Evolutionary conservation across 176 grass and related monocot species (phyloP).

Genomic region (Dendrocalamus sinicus): DNA sequence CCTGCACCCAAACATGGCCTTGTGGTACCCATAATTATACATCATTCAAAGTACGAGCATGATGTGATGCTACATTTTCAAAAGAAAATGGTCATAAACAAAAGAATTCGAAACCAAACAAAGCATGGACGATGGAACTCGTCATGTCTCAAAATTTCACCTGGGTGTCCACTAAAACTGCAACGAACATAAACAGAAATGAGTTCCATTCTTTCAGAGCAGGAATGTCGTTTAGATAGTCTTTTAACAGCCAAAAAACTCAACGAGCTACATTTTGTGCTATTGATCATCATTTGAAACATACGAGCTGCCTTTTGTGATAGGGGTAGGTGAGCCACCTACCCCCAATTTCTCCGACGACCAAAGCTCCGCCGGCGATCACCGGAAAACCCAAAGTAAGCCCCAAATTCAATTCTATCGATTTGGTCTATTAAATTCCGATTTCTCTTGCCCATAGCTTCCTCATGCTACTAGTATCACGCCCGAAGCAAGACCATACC

Average conservation of each 20-base stretch:
- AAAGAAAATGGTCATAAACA: conserved; percentile 3
- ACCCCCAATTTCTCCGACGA: too few relatives aligned
- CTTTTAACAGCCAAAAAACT: neutral
- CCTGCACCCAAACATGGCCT: conserved; percentile 91
- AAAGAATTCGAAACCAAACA: conserved; percentile 7
- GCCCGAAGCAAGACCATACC: too few relatives aligned
- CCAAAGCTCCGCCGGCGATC: too few relatives aligned
- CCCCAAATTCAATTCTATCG: too few relatives aligned
- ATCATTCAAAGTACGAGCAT: neutral
- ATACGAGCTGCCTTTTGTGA: neutral
- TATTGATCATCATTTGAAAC: neutral
- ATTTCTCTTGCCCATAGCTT: too few relatives aligned
- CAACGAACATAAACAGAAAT: neutral
- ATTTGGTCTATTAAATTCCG: too few relatives aligned
- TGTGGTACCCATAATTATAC: conserved; percentile 69
- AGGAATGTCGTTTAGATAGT: neutral
- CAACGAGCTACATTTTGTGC: neutral
- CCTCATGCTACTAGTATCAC: too few relatives aligned
- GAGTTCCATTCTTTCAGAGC: neutral
- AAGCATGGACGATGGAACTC: neutral
- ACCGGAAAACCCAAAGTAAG: too few relatives aligned
- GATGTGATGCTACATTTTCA: neutral
- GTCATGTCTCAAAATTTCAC: neutral
- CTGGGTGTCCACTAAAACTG: neutral
- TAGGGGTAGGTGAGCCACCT: neutral